Percentiles rank a stretch among this genome's conserved stretches.
phyloP scores from a whole-genome alignment of 805 yeast genomes.

The Nakazawaea wyomingensis region DNA sequence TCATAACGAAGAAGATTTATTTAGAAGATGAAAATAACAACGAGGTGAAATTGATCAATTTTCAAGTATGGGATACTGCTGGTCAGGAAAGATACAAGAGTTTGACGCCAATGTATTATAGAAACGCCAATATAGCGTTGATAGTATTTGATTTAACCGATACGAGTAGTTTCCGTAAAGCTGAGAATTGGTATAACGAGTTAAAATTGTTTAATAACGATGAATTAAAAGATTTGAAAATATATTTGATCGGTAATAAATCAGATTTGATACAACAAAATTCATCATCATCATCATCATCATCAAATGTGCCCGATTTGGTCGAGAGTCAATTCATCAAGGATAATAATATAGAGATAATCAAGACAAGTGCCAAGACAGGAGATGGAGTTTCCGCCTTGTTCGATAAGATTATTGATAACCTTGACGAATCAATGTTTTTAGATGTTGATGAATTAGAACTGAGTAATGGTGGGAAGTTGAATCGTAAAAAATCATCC shows the following conservation, averaged over 20 bases:
- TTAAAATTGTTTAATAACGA: conserved; percentile 32
- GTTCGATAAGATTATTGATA: conserved; percentile 29
- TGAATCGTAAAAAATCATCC: background rate
- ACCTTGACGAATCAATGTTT: conserved; percentile 16
- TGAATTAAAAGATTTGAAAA: conserved; percentile 23
- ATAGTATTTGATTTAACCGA: conserved; percentile 83
- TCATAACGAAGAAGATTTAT: conserved; percentile 72
- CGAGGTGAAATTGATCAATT: conserved; percentile 31
- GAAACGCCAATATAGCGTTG: conserved; percentile 78
- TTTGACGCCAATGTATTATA: conserved; percentile 76
- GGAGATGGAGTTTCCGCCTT: conserved; percentile 54
- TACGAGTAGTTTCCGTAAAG: conserved; percentile 49
- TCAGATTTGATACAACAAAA: conserved; percentile 48
- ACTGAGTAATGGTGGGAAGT: background rate
- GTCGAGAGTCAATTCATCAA: conserved; percentile 15
- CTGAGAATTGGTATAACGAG: conserved; percentile 89
- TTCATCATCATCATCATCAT: too few species aligned
- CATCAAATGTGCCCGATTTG: conserved; percentile 18
- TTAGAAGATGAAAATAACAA: conserved; percentile 21
- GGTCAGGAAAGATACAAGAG: conserved; percentile 89
- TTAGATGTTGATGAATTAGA: background rate
- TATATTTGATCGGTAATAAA: conserved; percentile 77
- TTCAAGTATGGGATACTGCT: conserved; percentile 92
- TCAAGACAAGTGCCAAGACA: conserved; percentile 62
- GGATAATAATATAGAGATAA: conserved; percentile 19